Evolutionary conservation across 1,139 yeast species (phyloP).

Genomic region (Candida tropicalis): DNA sequence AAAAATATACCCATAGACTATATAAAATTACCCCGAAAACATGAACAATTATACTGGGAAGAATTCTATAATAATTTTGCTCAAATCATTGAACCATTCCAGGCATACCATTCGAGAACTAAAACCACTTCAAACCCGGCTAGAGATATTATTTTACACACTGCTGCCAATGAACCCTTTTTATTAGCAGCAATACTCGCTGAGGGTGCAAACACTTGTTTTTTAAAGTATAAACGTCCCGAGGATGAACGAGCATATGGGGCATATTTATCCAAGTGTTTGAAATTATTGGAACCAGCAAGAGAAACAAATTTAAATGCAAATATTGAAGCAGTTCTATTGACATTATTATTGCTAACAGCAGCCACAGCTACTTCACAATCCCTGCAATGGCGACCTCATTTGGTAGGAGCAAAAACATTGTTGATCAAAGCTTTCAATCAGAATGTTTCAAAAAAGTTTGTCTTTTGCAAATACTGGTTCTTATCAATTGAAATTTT

Average conservation of each 20-base stretch:
- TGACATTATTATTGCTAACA: constrained; percentile 62
- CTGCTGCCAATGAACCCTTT: constrained; percentile 58
- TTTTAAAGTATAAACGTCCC: constrained; percentile 31
- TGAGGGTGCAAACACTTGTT: constrained; percentile 59
- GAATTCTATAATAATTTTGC: constrained; percentile 58
- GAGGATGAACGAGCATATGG: constrained; percentile 53
- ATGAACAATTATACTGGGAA: constrained; percentile 47
- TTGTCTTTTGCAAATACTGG: constrained; percentile 66
- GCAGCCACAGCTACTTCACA: constrained; percentile 62
- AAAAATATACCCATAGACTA: constrained; percentile 18
- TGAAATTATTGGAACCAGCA: constrained; percentile 48
- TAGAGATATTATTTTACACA: constrained; percentile 56
- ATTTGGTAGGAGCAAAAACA: constrained; percentile 66
- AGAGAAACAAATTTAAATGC: constrained; percentile 31
- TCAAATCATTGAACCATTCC: constrained; percentile 56
- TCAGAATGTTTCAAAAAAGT: constrained; percentile 27
- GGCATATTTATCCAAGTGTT: constrained; percentile 57
- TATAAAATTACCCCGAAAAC: constrained; percentile 38
- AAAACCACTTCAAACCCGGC: constrained; percentile 46
- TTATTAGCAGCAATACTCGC: constrained; percentile 64
- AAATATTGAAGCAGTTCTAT: constrained; percentile 60
- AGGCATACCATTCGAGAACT: constrained; percentile 35
- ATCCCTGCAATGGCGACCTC: constrained; percentile 68
- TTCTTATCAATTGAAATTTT: constrained; percentile 61
- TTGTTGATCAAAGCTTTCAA: constrained; percentile 48